A percentile compares a stretch with the other conserved stretches of the same genome.
These are phyloP conservation scores for Trametes villosa DNA, from an alignment of 768 basidiomycete genomes.

Conservation along the genomic window DNA sequence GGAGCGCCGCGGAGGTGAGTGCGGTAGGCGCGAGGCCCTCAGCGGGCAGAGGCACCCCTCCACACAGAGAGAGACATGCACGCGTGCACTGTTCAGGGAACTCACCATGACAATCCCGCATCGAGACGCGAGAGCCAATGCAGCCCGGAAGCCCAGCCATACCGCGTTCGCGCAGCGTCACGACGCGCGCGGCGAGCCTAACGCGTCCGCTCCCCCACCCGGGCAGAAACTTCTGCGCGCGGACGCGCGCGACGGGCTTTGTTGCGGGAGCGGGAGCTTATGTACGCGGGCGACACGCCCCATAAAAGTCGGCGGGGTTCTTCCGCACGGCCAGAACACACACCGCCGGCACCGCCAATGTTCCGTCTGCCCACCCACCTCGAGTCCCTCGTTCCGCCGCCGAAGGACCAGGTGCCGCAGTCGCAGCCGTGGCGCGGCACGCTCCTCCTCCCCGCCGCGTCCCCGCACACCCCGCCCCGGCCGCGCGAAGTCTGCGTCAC, in stretches of 20 bases:
- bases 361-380: conserved; percentile 67
- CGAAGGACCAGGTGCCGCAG: conserved; percentile 46
- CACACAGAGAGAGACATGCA: background rate
- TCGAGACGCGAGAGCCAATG: conserved; percentile 3
- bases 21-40: background rate
- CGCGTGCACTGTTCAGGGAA: background rate
- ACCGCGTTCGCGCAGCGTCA: conserved; percentile 6
- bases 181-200: no score
- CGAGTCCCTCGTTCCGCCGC: conserved; percentile 61
- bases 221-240: conserved; percentile 14
- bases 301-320: conserved; percentile 18
- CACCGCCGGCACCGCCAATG: conserved; percentile 23
- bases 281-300: conserved; percentile 21
- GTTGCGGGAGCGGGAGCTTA: conserved; percentile 18
- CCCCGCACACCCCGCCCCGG: conserved; percentile 46
- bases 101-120: conserved; percentile 19
- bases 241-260: conserved; percentile 24
- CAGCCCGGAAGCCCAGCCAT: conserved; percentile 7
- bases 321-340: conserved; percentile 18
- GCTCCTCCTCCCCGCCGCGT: conserved; percentile 55
- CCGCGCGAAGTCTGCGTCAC: conserved; percentile 58
- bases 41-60: background rate
- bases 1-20: background rate
- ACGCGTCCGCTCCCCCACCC: background rate
- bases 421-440: conserved; percentile 61